Conservation (phyloP, 352 stramenopile genomes). For the Globisporangium carolinianum region DNA sequence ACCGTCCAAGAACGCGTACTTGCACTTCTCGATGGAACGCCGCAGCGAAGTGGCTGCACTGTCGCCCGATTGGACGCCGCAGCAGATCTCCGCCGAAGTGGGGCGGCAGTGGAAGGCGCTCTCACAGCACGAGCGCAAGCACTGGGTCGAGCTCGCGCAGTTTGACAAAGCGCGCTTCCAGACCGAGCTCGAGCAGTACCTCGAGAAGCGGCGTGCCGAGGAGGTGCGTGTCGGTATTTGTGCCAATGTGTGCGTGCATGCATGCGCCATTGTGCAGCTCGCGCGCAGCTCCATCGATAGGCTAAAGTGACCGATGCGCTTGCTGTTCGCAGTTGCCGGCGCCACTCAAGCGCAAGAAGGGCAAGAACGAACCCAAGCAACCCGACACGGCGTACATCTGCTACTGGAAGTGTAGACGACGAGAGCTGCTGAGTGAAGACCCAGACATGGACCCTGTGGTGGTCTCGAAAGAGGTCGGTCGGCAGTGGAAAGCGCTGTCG, state of each 20-base stretch:
- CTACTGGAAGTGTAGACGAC: constrained; percentile 46
- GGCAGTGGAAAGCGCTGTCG: constrained; percentile 36
- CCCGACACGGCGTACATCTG: constrained; percentile 62
- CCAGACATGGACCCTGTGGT: constrained; percentile 28
- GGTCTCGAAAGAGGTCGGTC: constrained; percentile 44
- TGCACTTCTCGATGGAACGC: constrained; percentile 37
- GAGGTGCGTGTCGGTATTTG: constrained; percentile 1
- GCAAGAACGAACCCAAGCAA: constrained; percentile 33
- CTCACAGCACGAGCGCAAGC: constrained; percentile 25
- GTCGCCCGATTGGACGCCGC: constrained; percentile 34
- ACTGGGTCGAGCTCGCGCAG: constrained; percentile 49
- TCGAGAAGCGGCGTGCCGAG: constrained; percentile 11
- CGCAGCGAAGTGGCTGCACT: constrained; percentile 21
- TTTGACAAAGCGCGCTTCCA: constrained; percentile 52
- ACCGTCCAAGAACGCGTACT: constrained; percentile 36
- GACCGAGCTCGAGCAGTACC: constrained; percentile 24
- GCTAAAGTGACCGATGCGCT: not conserved
- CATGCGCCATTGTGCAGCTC: no score
- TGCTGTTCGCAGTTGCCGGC: not conserved
- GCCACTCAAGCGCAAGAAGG: constrained; percentile 29
- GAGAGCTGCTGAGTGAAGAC: constrained; percentile 30
- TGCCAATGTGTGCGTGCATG: not conserved
- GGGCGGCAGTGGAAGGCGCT: constrained; percentile 48
- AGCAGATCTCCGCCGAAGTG: constrained; percentile 41
- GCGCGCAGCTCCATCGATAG: no score